Evolutionary conservation across 345 rosid species (phyloP), one percentile per base, ranked within the genome.

Genomic region (Atalantia buxifolia): DNA sequence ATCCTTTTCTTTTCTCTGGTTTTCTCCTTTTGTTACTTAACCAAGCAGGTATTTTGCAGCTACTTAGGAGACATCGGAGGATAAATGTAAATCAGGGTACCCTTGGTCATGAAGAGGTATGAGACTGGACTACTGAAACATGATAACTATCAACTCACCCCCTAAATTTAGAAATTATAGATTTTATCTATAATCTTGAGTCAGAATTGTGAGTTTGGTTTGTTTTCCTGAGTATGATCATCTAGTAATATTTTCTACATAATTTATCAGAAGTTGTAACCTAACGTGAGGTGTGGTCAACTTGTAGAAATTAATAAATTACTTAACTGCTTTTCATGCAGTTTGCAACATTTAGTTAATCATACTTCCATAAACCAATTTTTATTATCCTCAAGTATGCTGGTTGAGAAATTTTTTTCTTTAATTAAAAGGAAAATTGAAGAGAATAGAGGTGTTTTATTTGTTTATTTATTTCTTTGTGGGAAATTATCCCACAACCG

Each of bases 51-150:
- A 64, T 24, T 73, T 74, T 77, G 61, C 85, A 91, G 93, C 83
- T 91, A 64, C 82, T 91, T 19, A 71, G 92, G 84, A 87, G 93
- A 73, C 92, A 90, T 82, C 92, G 93, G 56, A 84, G 95, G 83
- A 68, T 88, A 78, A 90, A 88, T 86, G 84, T 77, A 77, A 76
- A 82, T 81, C 92, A 90, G 81, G 83, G 85, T 64, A 72, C 73
- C 73, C 86, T 90, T 53, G 81, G 91, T 71, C 83, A 85, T 66
- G 91, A 86, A 63, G 91, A 91, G 92, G 95, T 91, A 86, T 8
- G 25, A 66, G 71, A 64, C 60, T 59, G 3, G 27, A 78, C 55
- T 24, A 28, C 62, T 59, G 33, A 33, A 42, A 69, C 19, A 19
- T 28, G 57, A 31, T 65, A 5, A 48, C 71, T 30, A 28, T 75